Evolutionary conservation across 768 basidiomycete genomes (phyloP).

Genomic region (Hygrocybe coccinea): DNA sequence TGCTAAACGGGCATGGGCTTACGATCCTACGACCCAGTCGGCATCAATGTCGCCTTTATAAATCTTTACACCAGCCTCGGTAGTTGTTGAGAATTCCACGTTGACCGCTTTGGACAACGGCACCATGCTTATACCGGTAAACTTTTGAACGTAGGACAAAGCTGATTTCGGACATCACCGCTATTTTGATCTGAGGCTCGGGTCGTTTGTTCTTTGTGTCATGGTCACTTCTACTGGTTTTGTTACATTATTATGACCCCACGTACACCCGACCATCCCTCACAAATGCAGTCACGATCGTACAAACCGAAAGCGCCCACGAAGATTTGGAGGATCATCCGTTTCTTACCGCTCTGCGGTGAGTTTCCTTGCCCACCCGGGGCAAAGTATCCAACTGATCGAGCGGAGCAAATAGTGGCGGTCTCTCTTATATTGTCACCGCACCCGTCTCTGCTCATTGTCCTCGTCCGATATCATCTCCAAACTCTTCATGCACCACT

Average conservation of each 20-base stretch:
- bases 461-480: slow-evolving; percentile 66
- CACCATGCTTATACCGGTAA: slow-evolving; percentile 40
- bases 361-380: neutral
- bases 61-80: slow-evolving; percentile 14
- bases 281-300: no score
- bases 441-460: slow-evolving; percentile 66
- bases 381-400: neutral
- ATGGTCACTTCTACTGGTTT: no score
- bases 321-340: neutral
- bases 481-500: slow-evolving; percentile 44
- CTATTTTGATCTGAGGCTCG: no score
- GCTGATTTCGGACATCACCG: no score
- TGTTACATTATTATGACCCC: no score
- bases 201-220: no score
- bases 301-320: no score
- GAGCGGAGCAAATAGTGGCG: neutral
- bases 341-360: neutral
- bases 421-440: slow-evolving; percentile 61
- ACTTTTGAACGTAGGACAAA: no score
- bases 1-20: slow-evolving; percentile 17
- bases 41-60: slow-evolving; percentile 41
- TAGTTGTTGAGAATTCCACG: slow-evolving; percentile 13
- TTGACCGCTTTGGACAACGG: slow-evolving; percentile 36
- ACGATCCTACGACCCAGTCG: slow-evolving; percentile 45
- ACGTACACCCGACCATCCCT: no score